These are phyloP conservation scores for Papiliotrema terrestris DNA, from an alignment of 1,284 basidiomycete genomes.

Conservation along the genomic window DNA sequence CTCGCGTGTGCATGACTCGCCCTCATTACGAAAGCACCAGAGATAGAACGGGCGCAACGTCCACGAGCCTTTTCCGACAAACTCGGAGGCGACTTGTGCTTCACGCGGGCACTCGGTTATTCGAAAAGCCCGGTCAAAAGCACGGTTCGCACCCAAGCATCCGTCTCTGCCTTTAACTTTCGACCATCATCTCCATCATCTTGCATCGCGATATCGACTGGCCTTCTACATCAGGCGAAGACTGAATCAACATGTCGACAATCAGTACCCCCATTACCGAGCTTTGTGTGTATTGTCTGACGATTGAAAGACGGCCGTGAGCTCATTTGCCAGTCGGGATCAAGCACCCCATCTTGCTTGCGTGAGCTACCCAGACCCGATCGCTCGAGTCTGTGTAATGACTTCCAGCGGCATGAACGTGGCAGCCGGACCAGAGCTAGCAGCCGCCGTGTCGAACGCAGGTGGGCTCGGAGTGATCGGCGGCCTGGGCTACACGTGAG, in stretches of 20 bases:
- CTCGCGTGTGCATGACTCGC: too few relatives aligned
- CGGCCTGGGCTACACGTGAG: constrained; percentile 72
- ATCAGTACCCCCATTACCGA: constrained; percentile 68
- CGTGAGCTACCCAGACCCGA: constrained; percentile 40
- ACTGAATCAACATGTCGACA: constrained; percentile 31
- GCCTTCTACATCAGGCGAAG: background rate
- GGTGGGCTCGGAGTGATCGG: constrained; percentile 85
- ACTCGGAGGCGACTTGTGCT: too few relatives aligned
- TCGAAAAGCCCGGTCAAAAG: too few relatives aligned
- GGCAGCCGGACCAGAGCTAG: constrained; percentile 76
- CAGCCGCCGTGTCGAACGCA: constrained; percentile 71
- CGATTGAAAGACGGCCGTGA: background rate
- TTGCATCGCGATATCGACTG: background rate
- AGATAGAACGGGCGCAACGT: too few relatives aligned
- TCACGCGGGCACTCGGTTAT: too few relatives aligned
- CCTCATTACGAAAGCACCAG: too few relatives aligned
- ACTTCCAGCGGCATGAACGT: constrained; percentile 69
- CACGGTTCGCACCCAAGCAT: too few relatives aligned
- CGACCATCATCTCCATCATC: background rate
- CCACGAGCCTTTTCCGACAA: too few relatives aligned
- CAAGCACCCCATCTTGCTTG: constrained; percentile 81
- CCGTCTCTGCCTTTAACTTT: background rate
- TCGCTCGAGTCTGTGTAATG: background rate
- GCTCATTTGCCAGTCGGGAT: constrained; percentile 57
- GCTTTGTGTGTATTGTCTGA: constrained; percentile 52